Evolutionary conservation across 495 filamentous ascomycete species (phyloP).

Genomic region (Penicillium longicatenatum): DNA sequence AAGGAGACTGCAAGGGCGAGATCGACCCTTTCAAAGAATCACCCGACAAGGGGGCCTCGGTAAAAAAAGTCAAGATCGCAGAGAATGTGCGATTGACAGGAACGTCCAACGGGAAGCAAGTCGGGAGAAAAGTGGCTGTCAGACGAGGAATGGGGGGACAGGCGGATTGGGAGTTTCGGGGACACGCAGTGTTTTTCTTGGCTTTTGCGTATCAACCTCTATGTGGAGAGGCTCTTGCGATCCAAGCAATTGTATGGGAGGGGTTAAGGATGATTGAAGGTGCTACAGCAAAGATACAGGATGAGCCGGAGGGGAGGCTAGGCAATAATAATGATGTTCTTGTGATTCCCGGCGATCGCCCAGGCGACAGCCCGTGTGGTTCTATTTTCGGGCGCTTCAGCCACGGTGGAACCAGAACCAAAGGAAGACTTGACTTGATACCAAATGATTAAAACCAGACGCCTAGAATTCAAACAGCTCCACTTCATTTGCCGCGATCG

Average conservation of each 20-base stretch:
- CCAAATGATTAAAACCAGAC: not conserved
- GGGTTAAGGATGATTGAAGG: not conserved
- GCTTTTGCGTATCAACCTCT: conserved; percentile 7
- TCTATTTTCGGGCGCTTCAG: conserved; percentile 32
- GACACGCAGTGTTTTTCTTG: conserved; percentile 19
- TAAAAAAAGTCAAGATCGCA: not conserved
- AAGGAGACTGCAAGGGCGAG: conserved; percentile 26
- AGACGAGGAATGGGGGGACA: conserved; percentile 2
- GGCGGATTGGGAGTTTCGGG: conserved; percentile 4
- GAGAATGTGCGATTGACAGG: conserved; percentile 8
- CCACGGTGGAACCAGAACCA: conserved; percentile 20
- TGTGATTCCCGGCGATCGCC: conserved; percentile 23
- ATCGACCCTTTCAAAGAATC: conserved; percentile 17
- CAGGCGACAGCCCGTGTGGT: conserved; percentile 32
- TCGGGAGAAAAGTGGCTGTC: conserved; percentile 5
- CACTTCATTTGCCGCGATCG: conserved; percentile 2
- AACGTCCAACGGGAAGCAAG: conserved; percentile 4
- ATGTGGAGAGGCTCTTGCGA: not conserved
- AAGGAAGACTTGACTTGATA: too few relatives aligned
- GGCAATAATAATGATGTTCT: conserved; percentile 2
- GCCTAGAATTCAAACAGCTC: not conserved
- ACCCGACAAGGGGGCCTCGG: conserved; percentile 8
- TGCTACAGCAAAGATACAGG: conserved; percentile 5
- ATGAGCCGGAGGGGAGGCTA: not conserved
- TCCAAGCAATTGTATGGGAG: not conserved